phyloP scores from a whole-genome alignment of 2,329 filamentous ascomycete species.

The Botrytis elliptica region DNA sequence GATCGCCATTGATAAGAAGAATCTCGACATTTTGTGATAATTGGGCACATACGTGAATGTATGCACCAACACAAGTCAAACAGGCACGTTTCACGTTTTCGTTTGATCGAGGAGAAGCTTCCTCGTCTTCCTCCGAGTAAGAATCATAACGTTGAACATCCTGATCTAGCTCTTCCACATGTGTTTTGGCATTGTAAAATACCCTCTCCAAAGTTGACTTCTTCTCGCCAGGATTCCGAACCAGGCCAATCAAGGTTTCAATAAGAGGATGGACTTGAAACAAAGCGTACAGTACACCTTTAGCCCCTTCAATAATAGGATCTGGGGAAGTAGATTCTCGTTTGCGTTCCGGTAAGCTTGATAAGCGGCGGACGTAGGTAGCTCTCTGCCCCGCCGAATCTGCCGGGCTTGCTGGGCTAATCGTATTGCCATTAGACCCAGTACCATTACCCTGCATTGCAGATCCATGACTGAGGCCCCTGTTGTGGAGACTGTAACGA shows the following conservation, averaged over 20 bases:
- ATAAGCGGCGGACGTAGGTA: constrained; percentile 62
- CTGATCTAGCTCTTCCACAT: constrained; percentile 64
- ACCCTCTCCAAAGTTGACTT: constrained; percentile 65
- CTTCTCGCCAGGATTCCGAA: constrained; percentile 59
- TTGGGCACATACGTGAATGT: constrained; percentile 63
- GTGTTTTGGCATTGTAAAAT: constrained; percentile 65
- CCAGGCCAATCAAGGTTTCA: constrained; percentile 62
- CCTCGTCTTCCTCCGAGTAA: constrained; percentile 50
- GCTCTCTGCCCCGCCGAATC: constrained; percentile 56
- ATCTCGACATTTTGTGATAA: constrained; percentile 61
- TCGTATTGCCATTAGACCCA: constrained; percentile 33
- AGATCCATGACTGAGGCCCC: constrained; percentile 66
- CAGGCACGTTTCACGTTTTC: constrained; percentile 64
- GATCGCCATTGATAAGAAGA: constrained; percentile 64
- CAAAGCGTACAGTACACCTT: constrained; percentile 64
- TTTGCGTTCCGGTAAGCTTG: constrained; percentile 59
- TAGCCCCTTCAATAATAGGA: constrained; percentile 62
- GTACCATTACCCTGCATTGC: constrained; percentile 55
- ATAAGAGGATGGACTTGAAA: constrained; percentile 69
- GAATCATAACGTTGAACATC: constrained; percentile 62
- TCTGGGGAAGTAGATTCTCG: constrained; percentile 61
- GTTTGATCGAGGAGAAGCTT: constrained; percentile 52
- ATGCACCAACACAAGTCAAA: constrained; percentile 61
- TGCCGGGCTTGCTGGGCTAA: constrained; percentile 59
- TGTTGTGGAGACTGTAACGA: constrained; percentile 61